A percentile compares a stretch with the other conserved stretches of the same genome.
Conservation (phyloP, 1,284 basidiomycete genomes). For the Takashimella koratensis region DNA sequence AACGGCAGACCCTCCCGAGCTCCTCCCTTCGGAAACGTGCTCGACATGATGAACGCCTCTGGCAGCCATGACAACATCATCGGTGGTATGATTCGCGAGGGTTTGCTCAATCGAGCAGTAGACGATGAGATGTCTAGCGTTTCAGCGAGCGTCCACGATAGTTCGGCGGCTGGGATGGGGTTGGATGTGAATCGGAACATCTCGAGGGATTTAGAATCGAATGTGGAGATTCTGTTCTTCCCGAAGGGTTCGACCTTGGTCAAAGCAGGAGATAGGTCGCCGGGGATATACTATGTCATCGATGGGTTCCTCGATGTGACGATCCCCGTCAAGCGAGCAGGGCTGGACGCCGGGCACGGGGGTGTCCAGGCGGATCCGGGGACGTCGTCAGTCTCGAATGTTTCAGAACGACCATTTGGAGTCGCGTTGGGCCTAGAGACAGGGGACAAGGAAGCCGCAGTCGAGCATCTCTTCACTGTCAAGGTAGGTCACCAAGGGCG, state of each 20-base stretch:
- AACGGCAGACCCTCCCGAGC: conserved; percentile 49
- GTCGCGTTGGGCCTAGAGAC: conserved; percentile 32
- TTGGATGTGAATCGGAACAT: conserved; percentile 24
- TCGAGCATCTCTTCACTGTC: conserved; percentile 78
- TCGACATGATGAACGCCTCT: conserved; percentile 60
- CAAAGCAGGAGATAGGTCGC: conserved; percentile 72
- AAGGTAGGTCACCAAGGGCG: conserved; percentile 55
- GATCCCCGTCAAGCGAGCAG: not conserved
- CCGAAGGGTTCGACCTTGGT: conserved; percentile 80
- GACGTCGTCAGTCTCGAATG: conserved; percentile 13
- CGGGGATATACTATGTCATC: conserved; percentile 94
- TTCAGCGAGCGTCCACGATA: conserved; percentile 58
- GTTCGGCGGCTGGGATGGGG: conserved; percentile 19
- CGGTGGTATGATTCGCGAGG: conserved; percentile 50
- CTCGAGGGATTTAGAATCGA: conserved; percentile 75
- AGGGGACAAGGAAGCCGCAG: conserved; percentile 4
- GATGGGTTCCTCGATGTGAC: conserved; percentile 91
- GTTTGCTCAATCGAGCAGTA: conserved; percentile 71
- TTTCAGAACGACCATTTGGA: conserved; percentile 30
- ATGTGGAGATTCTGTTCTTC: conserved; percentile 93
- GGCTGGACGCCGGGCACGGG: not conserved
- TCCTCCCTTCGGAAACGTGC: conserved; percentile 78
- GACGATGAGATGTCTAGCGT: conserved; percentile 56
- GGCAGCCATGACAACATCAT: conserved; percentile 56
- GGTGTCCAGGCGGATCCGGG: conserved; percentile 2